phyloP scores from a whole-genome alignment of 768 basidiomycete species.

The Lactarius deliciosus region DNA sequence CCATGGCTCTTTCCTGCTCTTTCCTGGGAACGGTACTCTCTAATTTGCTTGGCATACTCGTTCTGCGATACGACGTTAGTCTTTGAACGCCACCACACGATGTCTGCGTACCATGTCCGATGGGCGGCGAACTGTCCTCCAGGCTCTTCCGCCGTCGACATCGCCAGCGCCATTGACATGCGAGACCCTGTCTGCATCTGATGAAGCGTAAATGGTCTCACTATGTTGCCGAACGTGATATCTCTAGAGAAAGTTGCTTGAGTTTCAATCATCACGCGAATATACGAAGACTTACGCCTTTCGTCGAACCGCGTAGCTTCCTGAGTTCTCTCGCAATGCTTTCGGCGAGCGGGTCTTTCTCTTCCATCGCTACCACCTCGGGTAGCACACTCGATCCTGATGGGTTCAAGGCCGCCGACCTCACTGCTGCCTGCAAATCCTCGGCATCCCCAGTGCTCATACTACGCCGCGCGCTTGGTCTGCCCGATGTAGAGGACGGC shows the following conservation, averaged over 20 bases:
- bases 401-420: conserved; percentile 38
- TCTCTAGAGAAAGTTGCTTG: conserved; percentile 44
- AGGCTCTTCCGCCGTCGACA: conserved; percentile 77
- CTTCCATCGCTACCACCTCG: conserved; percentile 42
- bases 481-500: conserved; percentile 19
- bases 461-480: conserved; percentile 65
- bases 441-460: conserved; percentile 78
- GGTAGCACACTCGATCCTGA: conserved; percentile 38
- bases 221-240: conserved; percentile 82
- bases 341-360: conserved; percentile 58
- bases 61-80: conserved; percentile 51
- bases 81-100: neutral
- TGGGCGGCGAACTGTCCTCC: conserved; percentile 83
- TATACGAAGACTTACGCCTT: conserved; percentile 41
- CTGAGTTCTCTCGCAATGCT: conserved; percentile 74
- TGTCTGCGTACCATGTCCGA: conserved; percentile 80
- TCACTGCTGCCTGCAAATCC: conserved; percentile 33
- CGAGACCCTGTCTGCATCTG: conserved; percentile 67
- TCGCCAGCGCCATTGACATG: conserved; percentile 78
- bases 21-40: conserved; percentile 73
- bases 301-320: conserved; percentile 49
- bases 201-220: conserved; percentile 71
- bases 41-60: conserved; percentile 90
- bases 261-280: conserved; percentile 10
- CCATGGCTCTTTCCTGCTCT: conserved; percentile 80